phyloP scores from a whole-genome alignment of 371 early-diverging fungal genomes.

The Syncephalis plumigaleata region DNA sequence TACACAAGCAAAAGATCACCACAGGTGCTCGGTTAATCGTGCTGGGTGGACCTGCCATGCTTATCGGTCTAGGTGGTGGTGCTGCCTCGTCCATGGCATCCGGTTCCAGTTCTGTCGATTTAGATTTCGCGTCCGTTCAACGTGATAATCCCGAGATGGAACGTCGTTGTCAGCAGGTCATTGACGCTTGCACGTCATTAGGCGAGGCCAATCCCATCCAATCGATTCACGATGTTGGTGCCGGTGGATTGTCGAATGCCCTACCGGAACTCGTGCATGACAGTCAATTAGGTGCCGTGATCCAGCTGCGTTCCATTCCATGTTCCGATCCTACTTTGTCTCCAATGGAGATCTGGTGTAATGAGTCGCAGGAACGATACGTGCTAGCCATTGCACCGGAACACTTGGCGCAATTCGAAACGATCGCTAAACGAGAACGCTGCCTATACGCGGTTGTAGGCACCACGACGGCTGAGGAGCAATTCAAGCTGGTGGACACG shows the following conservation, averaged over 20 bases:
- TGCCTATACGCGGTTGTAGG: conserved; percentile 88
- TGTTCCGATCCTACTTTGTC: conserved; percentile 81
- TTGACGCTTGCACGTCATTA: conserved; percentile 75
- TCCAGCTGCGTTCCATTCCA: conserved; percentile 78
- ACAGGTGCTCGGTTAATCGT: conserved; percentile 75
- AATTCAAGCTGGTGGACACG: conserved; percentile 62
- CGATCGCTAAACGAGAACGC: conserved; percentile 76
- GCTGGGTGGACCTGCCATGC: conserved; percentile 90
- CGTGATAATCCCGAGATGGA: conserved; percentile 97
- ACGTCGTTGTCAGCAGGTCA: conserved; percentile 88
- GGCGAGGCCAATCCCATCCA: conserved; percentile 71
- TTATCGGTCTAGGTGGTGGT: conserved; percentile 96
- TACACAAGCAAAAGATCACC: conserved; percentile 62
- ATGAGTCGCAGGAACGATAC: conserved; percentile 94
- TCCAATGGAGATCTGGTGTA: conserved; percentile 99
- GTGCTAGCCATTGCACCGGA: conserved; percentile 71
- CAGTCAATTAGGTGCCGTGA: conserved; percentile 70
- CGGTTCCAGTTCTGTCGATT: conserved; percentile 70
- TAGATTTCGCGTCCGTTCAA: conserved; percentile 95
- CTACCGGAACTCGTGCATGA: conserved; percentile 95
- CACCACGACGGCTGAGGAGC: conserved; percentile 66
- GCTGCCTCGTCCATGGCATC: conserved; percentile 90
- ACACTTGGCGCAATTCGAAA: conserved; percentile 42
- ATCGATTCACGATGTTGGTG: conserved; percentile 95
- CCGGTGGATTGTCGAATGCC: conserved; percentile 94